Percentiles rank a stretch among this genome's conserved stretches.
These are phyloP conservation scores for Xylariaceae sp. DNA, from an alignment of 2,329 filamentous ascomycete genomes.

Conservation along the genomic window DNA sequence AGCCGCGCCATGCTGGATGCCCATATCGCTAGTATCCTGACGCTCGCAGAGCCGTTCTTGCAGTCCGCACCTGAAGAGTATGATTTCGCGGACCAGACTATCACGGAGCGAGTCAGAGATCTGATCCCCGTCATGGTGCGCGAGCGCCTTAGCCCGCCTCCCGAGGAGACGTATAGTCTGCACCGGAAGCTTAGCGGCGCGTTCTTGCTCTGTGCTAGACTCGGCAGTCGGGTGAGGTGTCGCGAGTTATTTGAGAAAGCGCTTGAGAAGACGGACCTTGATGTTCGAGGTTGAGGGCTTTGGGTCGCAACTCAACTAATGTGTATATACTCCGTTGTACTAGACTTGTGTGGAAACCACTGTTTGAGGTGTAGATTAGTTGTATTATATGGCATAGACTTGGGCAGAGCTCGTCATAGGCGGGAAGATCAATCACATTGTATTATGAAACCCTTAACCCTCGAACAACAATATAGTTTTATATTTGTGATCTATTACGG, in stretches of 20 bases:
- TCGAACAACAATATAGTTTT: constrained; percentile 3
- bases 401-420: constrained; percentile 1
- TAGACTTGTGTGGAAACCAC: not conserved
- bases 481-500: not conserved
- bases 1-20: constrained; percentile 86
- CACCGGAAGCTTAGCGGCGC: constrained; percentile 96
- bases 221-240: constrained; percentile 84
- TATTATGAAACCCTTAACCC: constrained; percentile 9
- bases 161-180: constrained; percentile 95
- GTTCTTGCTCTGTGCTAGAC: constrained; percentile 85
- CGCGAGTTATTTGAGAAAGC: constrained; percentile 77
- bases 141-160: constrained; percentile 87
- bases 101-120: constrained; percentile 87
- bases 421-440: not conserved
- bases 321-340: constrained; percentile 17
- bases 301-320: not conserved
- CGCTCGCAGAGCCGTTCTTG: constrained; percentile 90
- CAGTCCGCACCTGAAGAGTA: constrained; percentile 79
- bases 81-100: constrained; percentile 93
- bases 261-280: constrained; percentile 46
- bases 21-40: constrained; percentile 86
- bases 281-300: constrained; percentile 22
- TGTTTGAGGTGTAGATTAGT: constrained; percentile 12
- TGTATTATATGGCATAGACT: constrained; percentile 13
- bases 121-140: constrained; percentile 93